Base-by-base conservation (phyloP, 192 early-diverging fungal species). In the Martensiomyces pterosporus region DNA sequence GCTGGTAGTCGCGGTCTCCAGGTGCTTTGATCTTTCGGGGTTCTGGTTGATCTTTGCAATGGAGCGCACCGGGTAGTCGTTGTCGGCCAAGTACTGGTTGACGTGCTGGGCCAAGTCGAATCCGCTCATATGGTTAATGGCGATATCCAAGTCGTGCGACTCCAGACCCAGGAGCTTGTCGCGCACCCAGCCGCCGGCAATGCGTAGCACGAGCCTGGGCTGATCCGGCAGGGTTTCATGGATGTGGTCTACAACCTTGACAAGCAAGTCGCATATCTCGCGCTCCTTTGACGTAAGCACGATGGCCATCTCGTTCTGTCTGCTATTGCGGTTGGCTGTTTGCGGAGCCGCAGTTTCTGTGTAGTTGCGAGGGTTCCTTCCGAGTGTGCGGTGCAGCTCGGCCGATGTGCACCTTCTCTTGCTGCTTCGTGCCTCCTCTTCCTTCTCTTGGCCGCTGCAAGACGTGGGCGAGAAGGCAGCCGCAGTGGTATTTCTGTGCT, bases 171-270 rank as follows among this genome's bases (percentile, higher is more conserved):
- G 82, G n/a, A 97, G 75, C 86, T 99, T 99, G 67, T 99, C 97
- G 46, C 97, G 81, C 34, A 99, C 97, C 97, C 94, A 99, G 9
- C 97, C 97, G 38, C 97, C 97, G 21, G 94, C 93, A 34, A 99
- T 90, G 14, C 96, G 79, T 37, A 95, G 80, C 18, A 80, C 64
- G 72, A 48, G 89, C 26, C 43, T 60, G 24, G 78, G 79, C 24
- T 74, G 49, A 22, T 62, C 62, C 12, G 80, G 72, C 23, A 76
- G 52, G 22, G 62, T 19, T 19, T 61, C 43, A 40, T 77, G 65
- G 37, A 90, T 54, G 24, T 78, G 47, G 7, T 79, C 57, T 2
- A 84, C 80, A 4, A 87, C 86, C 5, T 60, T 59, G 17, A 65
- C 61, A 16, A 95, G 77, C 21, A 90, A 49, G 13, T 75, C 35